These are phyloP conservation scores for Clarkia xantiana DNA, from an alignment of 345 rosid genomes.

Conservation along the genomic window DNA sequence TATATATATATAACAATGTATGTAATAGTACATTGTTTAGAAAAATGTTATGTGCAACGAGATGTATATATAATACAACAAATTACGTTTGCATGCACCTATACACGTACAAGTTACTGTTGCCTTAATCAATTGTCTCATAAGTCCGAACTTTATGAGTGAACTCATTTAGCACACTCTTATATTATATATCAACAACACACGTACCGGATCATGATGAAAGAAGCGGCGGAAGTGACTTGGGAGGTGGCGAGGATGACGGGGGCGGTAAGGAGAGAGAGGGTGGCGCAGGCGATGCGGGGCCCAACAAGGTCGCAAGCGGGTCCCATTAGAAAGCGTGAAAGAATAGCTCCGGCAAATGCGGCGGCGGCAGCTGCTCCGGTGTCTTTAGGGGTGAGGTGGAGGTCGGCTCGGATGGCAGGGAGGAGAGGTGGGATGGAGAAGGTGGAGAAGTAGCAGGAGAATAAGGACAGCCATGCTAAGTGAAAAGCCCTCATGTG, in stretches of 20 bases:
- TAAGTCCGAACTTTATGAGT: no score
- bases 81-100: no score
- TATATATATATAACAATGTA: no score
- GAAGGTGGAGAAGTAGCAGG: constrained; percentile 83
- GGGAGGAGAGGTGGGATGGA: constrained; percentile 78
- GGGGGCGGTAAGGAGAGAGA: constrained; percentile 60
- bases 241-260: constrained; percentile 36
- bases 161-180: no score
- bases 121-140: no score
- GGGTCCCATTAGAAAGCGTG: constrained; percentile 89
- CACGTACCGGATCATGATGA: constrained; percentile 30
- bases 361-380: constrained; percentile 56
- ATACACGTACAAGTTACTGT: no score
- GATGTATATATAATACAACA: no score
- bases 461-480: constrained; percentile 76
- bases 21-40: no score
- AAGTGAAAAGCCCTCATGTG: constrained; percentile 73
- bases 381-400: constrained; percentile 33
- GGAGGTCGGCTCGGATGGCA: constrained; percentile 45
- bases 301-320: constrained; percentile 64
- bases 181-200: no score
- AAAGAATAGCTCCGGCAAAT: constrained; percentile 66
- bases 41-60: no score
- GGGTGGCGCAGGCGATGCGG: constrained; percentile 42
- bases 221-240: constrained; percentile 34